Percentiles rank a stretch among this genome's conserved stretches.
Evolutionary conservation across 768 basidiomycete genomes (phyloP).

Genomic region (Dentipellis fragilis): DNA sequence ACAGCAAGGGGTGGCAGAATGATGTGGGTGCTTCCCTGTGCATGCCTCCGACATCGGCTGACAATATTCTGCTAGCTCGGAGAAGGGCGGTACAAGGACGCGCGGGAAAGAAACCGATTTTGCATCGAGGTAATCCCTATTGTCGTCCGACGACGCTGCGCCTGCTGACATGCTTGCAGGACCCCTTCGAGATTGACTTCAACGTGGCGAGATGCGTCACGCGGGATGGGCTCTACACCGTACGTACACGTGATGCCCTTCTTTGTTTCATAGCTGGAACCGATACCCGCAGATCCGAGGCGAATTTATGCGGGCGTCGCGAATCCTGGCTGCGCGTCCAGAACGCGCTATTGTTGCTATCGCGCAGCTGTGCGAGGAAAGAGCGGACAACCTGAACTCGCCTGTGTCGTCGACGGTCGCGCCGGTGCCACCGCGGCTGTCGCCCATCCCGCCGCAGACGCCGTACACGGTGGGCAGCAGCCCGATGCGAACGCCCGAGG

Average conservation of each 20-base stretch:
- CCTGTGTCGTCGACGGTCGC: constrained; percentile 29
- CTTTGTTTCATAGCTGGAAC: constrained; percentile 3
- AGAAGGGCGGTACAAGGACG: constrained; percentile 44
- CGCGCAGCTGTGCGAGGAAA: constrained; percentile 87
- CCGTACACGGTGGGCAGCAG: constrained; percentile 61
- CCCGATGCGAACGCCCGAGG: constrained; percentile 40
- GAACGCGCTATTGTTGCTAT: constrained; percentile 75
- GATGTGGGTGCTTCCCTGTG: constrained; percentile 28
- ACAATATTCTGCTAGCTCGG: constrained; percentile 9
- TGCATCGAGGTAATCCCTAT: constrained; percentile 74
- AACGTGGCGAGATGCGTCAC: constrained; percentile 97
- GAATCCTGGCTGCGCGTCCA: constrained; percentile 72
- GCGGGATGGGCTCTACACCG: constrained; percentile 90
- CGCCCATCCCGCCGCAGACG: constrained; percentile 49
- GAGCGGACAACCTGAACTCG: constrained; percentile 51
- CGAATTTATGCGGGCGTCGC: constrained; percentile 93
- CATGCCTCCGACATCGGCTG: neutral
- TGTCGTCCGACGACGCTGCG: neutral
- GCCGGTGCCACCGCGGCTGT: constrained; percentile 35
- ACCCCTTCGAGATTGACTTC: constrained; percentile 94
- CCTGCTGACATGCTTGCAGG: constrained; percentile 34
- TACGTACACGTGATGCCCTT: constrained; percentile 25
- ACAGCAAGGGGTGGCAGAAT: constrained; percentile 89
- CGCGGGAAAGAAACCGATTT: constrained; percentile 84
- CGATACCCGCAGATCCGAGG: constrained; percentile 70